Conservation (phyloP, 768 basidiomycete genomes). For the Leccinellum luteum region DNA sequence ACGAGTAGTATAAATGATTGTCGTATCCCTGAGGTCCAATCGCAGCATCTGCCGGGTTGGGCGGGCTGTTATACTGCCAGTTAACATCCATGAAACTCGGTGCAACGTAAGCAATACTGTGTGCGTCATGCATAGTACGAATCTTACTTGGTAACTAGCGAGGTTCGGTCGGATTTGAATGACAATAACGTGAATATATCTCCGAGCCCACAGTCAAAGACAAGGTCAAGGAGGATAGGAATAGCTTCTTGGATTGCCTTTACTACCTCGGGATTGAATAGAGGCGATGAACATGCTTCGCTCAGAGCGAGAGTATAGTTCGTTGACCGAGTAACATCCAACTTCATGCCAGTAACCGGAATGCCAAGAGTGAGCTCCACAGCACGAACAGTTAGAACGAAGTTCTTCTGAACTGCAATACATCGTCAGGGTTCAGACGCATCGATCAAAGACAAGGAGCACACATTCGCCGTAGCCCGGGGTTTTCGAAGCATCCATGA, state of each 20-base stretch:
- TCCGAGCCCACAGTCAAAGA: conserved; percentile 16
- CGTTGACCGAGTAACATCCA: conserved; percentile 21
- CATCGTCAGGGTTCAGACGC: background rate
- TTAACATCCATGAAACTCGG: conserved; percentile 76
- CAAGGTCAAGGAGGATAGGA: conserved; percentile 36
- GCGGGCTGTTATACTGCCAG: conserved; percentile 69
- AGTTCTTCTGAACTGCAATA: conserved; percentile 61
- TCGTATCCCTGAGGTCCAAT: conserved; percentile 75
- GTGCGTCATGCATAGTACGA: background rate
- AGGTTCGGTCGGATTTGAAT: conserved; percentile 17
- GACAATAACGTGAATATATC: conserved; percentile 22
- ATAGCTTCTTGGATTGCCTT: conserved; percentile 35
- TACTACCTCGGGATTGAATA: conserved; percentile 31
- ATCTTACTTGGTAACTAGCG: conserved; percentile 40
- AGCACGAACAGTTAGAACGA: conserved; percentile 64
- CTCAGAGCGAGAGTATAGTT: conserved; percentile 38
- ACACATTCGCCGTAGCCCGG: conserved; percentile 70
- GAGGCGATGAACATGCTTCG: conserved; percentile 10
- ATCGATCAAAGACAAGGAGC: conserved; percentile 18
- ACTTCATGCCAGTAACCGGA: conserved; percentile 21
- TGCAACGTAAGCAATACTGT: conserved; percentile 1
- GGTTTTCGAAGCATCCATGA: conserved; percentile 66
- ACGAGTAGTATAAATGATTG: conserved; percentile 78
- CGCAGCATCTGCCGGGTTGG: conserved; percentile 69
- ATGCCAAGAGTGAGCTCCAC: conserved; percentile 64